phyloP scores from a whole-genome alignment of 2,329 filamentous ascomycete genomes.

The Fusarium albidum region DNA sequence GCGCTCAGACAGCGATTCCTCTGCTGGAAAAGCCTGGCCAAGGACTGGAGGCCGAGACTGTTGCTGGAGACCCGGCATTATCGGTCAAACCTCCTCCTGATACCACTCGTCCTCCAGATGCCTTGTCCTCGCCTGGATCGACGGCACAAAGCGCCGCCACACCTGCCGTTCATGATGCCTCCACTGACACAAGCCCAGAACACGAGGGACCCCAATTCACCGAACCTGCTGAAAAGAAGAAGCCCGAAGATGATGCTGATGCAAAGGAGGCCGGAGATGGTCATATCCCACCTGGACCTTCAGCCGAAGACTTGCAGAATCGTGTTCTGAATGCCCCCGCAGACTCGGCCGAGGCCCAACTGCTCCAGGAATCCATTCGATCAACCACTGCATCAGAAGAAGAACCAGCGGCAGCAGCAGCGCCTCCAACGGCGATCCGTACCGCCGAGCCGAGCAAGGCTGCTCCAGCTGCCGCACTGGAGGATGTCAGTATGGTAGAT shows the following conservation, averaged over 20 bases:
- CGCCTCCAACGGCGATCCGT: background rate
- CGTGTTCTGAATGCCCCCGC: conserved; percentile 32
- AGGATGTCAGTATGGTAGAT: conserved; percentile 14
- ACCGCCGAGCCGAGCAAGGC: conserved; percentile 9
- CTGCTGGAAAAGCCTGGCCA: conserved; percentile 13
- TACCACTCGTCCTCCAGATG: conserved; percentile 50
- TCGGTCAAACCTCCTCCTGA: conserved; percentile 49
- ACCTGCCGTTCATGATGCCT: conserved; percentile 71
- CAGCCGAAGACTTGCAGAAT: conserved; percentile 32
- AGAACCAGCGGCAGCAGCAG: background rate
- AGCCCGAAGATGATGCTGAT: conserved; percentile 49
- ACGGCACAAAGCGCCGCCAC: conserved; percentile 79
- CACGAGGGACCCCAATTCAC: conserved; percentile 68
- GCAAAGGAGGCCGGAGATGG: conserved; percentile 28
- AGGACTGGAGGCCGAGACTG: conserved; percentile 1
- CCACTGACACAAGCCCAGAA: conserved; percentile 78
- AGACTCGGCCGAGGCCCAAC: conserved; percentile 53
- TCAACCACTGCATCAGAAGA: conserved; percentile 37
- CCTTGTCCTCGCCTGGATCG: conserved; percentile 66
- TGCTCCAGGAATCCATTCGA: conserved; percentile 53
- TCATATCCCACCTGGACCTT: conserved; percentile 13
- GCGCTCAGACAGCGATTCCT: conserved; percentile 8
- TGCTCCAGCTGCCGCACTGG: background rate
- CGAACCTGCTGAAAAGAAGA: conserved; percentile 57
- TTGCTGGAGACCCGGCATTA: conserved; percentile 20